Evolutionary conservation across 164 flowering plant species (phyloP), one percentile per base, ranked within the genome.

Genomic region (Vitis rotundifolia): DNA sequence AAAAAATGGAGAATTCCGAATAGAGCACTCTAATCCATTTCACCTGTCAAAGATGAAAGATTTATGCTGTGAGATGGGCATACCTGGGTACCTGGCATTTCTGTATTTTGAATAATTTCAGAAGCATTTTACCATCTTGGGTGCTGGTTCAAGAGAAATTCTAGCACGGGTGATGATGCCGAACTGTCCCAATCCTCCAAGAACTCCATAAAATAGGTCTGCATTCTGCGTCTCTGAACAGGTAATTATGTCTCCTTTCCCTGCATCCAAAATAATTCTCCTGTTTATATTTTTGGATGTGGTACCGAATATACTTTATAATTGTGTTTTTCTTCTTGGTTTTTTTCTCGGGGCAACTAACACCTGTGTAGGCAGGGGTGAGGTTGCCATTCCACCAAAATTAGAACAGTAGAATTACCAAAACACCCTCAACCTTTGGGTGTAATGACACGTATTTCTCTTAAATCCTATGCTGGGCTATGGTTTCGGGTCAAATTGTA

Each of bases 141-240:
- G 91, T 53, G 99, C 97, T 56, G 87, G 88, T 77, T 81, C 94
- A 9, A 94, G 91, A 44, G 91, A 80, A 52, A 94, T 92, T 81
- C 84, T 80, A 3, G 98, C 99, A 49, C 82, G 72, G 49, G 99
- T 91, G 64, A 94, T 92, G 81, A 94, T 85, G 52, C 99, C 99
- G 68, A 94, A 92, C 75, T 94, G 99, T 58, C 99, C 96, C 3
- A 95, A 81, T 64, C 99, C 98, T 61, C 99, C 99, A 26, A 92
- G 91, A 67, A 86, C 97, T 50, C 81, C 83, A 56, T 87, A 64
- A 69, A 92, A 95, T 44, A 95, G 92, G 72, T 92, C 92, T 12
- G 89, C 73, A 75, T 90, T 86, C 73, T 82, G 77, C 68, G 83
- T 70, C 65, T 76, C 85, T 22, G 99, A 90, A 72, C 97, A 95